Evolutionary conservation across 495 filamentous ascomycete species (phyloP).

Genomic region (Penicillium psychrofluorescens): DNA sequence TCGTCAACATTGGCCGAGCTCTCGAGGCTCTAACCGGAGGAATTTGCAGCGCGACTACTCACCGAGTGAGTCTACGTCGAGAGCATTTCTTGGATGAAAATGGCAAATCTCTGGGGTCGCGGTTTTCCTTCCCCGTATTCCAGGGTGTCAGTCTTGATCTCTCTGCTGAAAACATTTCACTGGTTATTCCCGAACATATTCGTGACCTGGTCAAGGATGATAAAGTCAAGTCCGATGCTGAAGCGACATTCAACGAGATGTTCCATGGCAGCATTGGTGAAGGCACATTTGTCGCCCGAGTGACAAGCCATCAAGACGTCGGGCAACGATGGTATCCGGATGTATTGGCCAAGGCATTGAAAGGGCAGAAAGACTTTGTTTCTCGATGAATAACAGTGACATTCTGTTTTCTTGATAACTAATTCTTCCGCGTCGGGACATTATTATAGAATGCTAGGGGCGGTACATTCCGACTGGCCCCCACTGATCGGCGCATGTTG

Average conservation of each 20-base stretch:
- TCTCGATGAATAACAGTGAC: neutral
- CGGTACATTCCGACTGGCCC: too few relatives aligned
- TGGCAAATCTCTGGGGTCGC: slow-evolving; percentile 45
- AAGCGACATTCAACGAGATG: slow-evolving; percentile 35
- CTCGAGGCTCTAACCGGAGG: slow-evolving; percentile 86
- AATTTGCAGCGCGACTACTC: slow-evolving; percentile 80
- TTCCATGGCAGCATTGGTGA: slow-evolving; percentile 61
- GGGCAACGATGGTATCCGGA: slow-evolving; percentile 76
- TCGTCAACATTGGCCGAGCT: slow-evolving; percentile 90
- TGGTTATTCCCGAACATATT: slow-evolving; percentile 65
- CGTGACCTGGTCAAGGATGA: slow-evolving; percentile 34
- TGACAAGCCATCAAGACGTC: slow-evolving; percentile 87
- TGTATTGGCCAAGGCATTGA: slow-evolving; percentile 38
- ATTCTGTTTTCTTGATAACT: neutral
- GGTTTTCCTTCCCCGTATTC: slow-evolving; percentile 87
- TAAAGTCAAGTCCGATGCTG: slow-evolving; percentile 36
- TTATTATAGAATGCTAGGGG: too few relatives aligned
- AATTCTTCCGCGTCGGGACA: too few relatives aligned
- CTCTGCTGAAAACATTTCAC: slow-evolving; percentile 62
- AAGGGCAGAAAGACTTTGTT: slow-evolving; percentile 18
- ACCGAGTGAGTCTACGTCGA: slow-evolving; percentile 53
- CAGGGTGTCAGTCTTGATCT: slow-evolving; percentile 78
- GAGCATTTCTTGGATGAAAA: slow-evolving; percentile 25
- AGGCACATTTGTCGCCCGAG: slow-evolving; percentile 72
- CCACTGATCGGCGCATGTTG: slow-evolving; percentile 7